phyloP scores from a whole-genome alignment of 2,329 filamentous ascomycete genomes.

The Huntiella savannae region DNA sequence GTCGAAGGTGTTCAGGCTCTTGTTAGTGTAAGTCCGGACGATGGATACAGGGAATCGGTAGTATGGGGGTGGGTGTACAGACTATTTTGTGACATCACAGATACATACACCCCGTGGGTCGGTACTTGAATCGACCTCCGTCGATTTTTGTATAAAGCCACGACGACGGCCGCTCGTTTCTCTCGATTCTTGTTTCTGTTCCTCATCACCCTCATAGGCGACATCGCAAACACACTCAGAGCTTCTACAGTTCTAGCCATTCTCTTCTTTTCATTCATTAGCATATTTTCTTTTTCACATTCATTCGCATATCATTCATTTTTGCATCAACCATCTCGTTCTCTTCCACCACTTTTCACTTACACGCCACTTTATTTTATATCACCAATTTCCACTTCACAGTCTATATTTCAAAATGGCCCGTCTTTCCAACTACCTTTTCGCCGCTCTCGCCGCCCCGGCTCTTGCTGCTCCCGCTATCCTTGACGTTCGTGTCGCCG shows the following conservation, averaged over 20 bases:
- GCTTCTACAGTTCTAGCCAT: conserved; percentile 9
- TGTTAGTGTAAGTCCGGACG: no score
- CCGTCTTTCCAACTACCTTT: conserved; percentile 1
- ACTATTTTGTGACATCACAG: no score
- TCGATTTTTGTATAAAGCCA: conserved; percentile 4
- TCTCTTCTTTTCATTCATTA: conserved; percentile 3
- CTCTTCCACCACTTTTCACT: not conserved
- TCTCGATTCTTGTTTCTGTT: not conserved
- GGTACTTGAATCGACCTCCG: no score
- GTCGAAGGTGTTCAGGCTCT: no score
- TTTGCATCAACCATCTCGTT: not conserved
- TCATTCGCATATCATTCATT: not conserved
- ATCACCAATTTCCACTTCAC: no score
- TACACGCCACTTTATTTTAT: not conserved
- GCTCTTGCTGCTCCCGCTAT: conserved; percentile 1
- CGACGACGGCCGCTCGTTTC: not conserved
- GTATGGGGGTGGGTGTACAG: no score
- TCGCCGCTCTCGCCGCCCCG: conserved; percentile 8
- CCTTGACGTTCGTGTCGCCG: not conserved
- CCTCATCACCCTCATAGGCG: conserved; percentile 1
- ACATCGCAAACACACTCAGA: conserved; percentile 1
- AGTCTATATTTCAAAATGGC: conserved; percentile 1
- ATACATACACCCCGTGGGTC: no score
- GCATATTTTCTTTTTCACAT: not conserved
- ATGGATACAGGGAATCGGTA: no score